Base-by-base conservation (phyloP, 495 filamentous ascomycete species). In the Daldinia vernicosa region DNA sequence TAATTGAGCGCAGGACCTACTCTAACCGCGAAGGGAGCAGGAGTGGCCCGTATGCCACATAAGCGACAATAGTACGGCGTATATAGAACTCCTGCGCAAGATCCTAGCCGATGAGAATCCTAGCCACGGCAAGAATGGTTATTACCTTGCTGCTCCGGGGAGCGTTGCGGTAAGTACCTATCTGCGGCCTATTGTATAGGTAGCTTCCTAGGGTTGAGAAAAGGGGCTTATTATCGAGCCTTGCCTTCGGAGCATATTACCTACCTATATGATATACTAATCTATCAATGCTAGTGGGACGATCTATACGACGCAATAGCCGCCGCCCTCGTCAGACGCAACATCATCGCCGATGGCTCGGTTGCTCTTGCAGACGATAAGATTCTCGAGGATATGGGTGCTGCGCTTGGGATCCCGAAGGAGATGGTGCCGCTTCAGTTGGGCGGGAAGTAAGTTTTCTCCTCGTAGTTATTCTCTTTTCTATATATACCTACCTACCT, bases 1-100 rank as follows among this genome's bases (percentile, higher is more conserved):
- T 52, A 52, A 28, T 14, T 11, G 12, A 33, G 24, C 17, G 8
- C 8, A 24, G 15, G 30, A 4, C 2, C 3, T 7, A 26, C 26
- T 50, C 67, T 58, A 52, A 64, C 22, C 33, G 6, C 26, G 14
- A 19, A 45, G 17, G 17, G 5, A 7, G 9, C 22, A 84, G 84
- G 74, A 71, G 6, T 86, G 84, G 84, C 84, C 85, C 0, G 83
- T 87, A 4, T 82, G 78, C 59, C 82, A 86, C 63, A 64, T 87
- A 28, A 11, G 37, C 0, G 85, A 87, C 58, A 86, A 79, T 24
- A 76, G 80, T 0, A 71, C 51, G 0, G 71, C 86, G 2, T 86
- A 86, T 57, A 53, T 84, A 12, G 70, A 80, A 14, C 77, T 86
- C 4, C 58, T 85, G 24, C 77, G 77, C 2, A 75, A 66, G 17